Evolutionary conservation across 1,284 basidiomycete genomes (phyloP), one percentile per base, ranked within the genome.

Genomic region (Microbotryum silenes-acaulis): DNA sequence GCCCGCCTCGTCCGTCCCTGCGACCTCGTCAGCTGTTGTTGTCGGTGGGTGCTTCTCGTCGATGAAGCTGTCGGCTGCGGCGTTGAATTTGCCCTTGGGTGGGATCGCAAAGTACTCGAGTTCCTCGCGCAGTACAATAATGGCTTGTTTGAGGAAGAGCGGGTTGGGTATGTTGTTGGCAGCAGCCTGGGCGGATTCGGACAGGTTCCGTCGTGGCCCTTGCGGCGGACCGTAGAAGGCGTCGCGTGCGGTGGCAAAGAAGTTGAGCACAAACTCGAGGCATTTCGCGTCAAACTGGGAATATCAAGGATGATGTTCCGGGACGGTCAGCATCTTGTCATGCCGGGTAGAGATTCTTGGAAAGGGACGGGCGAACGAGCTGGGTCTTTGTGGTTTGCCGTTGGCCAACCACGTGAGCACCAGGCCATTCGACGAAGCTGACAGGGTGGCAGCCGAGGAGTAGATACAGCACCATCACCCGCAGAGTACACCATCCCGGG

Each of bases 21-120:
- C 81, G 21, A 74, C 74, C 49, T 53, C 63, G 53, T 49, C 80
- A 42, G 14, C 37, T 42, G 37, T 18, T 42, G 37, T 16, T 78
- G 57, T 49, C 16, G 62, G 59, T 20, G 47, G 18, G 5, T 52
- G 44, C 29, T 46, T 25, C 47, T 49, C 44, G 23, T 59, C 21
- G 14, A 23, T 33, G 21, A 27, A 46, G 52, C 50, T 48, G 18
- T 54, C 61, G n/a, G 44, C 48, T 5, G 16, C 51, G 21, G 27
- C 27, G 20, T 4, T 25, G 6, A 8, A n/a, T 10, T 49, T 51
- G 21, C 21, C 51, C 69, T 82, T 84, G n/a, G 87, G 85, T 2
- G 92, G 89, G 66, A 99, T 97, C 45, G 89, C 86, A 73, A 98
- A 99, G 77, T 97, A 99, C 76, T 98, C 96, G 59, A 99, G 82